Base-by-base conservation (phyloP, 441 rosid genomes). In the Manihot esculenta region DNA sequence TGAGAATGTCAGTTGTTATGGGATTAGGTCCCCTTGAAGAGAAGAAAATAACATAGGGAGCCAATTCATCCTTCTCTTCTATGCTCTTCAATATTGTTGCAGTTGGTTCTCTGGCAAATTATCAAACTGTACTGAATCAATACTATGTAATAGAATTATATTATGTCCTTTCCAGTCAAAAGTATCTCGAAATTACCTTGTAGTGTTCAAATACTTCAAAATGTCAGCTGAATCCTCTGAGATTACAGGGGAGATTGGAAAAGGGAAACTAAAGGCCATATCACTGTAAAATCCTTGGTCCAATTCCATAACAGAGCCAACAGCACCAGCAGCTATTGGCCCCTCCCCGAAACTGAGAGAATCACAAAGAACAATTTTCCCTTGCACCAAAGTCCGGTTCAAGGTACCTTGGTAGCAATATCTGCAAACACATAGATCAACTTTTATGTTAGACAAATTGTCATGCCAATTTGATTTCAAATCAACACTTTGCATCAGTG, bases 361-460 rank as follows among this genome's bases (percentile, higher is more conserved):
- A 78, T 64, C 30, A 56, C 92, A 91, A 4, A 91, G 53, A 71
- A 91, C 89, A 33, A 91, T 86, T 74, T 87, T 91, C n/a, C 92
- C 91, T 64, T 75, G 57, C 26, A 91, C 86, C 51, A 81, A 68
- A 17, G 86, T 72, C 42, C 80, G 64, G 21, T 77, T 65, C 21
- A 91, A 59, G 33, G 72, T 15, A 14, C 62, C 78, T 26, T 1
- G 18, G 0, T 0, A 0, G 63, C 87, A 80, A 24, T 21, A 55
- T 73, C 86, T 80, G 77, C 48, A 69, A 50, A n/a, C n/a, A n/a
- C n/a, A n/a, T n/a, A n/a, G 9, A 5, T 35, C 17, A 21, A 44
- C 47, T 33, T 35, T 35, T 35, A 6, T 35, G 41, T 35, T 35
- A 35, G 41, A 35, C 41, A 35, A 35, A 35, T 35, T 35, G 6